phyloP scores from a whole-genome alignment of 805 yeast species.

The Wickerhamiella dianesei region DNA sequence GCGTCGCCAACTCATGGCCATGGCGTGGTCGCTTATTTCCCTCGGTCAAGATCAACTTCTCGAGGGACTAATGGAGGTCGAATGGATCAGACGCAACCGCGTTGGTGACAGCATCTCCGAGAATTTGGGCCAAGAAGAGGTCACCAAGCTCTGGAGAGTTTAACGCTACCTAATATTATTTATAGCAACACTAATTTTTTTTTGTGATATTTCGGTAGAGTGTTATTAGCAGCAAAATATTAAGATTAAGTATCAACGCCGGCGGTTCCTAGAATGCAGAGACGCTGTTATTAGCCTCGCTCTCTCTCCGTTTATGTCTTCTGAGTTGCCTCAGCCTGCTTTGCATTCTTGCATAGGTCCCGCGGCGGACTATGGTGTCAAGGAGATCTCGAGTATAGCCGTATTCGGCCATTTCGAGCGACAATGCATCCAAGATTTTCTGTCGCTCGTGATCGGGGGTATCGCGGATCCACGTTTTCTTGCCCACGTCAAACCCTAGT shows the following conservation, averaged over 20 bases:
- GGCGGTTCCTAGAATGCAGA: neutral
- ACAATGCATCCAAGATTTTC: slow-evolving; percentile 36
- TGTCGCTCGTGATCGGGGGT: slow-evolving; percentile 43
- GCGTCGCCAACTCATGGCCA: slow-evolving; percentile 6
- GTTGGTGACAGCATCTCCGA: slow-evolving; percentile 6
- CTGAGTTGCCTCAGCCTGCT: slow-evolving; percentile 15
- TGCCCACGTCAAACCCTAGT: slow-evolving; percentile 60
- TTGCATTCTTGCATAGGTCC: slow-evolving; percentile 40
- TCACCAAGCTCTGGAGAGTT: neutral
- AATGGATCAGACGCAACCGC: slow-evolving; percentile 19
- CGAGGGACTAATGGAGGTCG: slow-evolving; percentile 19
- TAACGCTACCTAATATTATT: neutral
- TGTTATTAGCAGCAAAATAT: neutral
- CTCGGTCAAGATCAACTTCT: slow-evolving; percentile 11
- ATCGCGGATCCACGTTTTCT: slow-evolving; percentile 75
- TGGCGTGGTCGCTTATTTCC: slow-evolving; percentile 10
- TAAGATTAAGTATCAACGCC: neutral
- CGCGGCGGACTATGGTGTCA: slow-evolving; percentile 66
- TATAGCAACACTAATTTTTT: neutral
- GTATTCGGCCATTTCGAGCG: slow-evolving; percentile 35
- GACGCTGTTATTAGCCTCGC: neutral
- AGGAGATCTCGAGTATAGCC: slow-evolving; percentile 42
- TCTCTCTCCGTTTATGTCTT: slow-evolving; percentile 2
- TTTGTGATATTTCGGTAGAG: neutral
- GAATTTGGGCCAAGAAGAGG: neutral